Conservation (phyloP, 441 rosid species). For the Croton laevigatus region DNA sequence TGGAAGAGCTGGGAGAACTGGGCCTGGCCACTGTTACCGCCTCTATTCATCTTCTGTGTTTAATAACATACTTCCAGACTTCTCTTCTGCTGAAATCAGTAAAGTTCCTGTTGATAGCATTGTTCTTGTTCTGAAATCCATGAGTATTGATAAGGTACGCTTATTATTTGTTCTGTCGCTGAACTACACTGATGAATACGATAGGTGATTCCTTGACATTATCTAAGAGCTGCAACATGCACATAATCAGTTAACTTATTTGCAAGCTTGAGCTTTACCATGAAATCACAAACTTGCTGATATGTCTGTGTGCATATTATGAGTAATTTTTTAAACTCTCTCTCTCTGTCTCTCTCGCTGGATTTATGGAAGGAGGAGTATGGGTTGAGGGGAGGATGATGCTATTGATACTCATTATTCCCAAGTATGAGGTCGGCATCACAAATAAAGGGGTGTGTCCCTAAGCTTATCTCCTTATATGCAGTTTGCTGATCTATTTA, state of each 20-base stretch:
- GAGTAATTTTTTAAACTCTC: neutral
- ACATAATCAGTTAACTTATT: neutral
- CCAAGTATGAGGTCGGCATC: neutral
- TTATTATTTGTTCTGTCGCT: constrained; percentile 9
- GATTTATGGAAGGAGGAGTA: neutral
- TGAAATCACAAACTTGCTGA: neutral
- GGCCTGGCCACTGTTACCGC: constrained; percentile 93
- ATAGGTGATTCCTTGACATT: constrained; percentile 2
- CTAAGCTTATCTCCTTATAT: no score
- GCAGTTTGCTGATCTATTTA: no score
- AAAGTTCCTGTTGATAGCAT: constrained; percentile 83
- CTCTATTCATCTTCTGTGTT: constrained; percentile 84
- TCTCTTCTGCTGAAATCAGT: constrained; percentile 74
- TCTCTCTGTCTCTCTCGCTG: neutral
- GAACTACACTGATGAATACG: neutral
- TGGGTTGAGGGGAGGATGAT: neutral
- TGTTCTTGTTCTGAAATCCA: constrained; percentile 86
- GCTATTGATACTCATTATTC: constrained; percentile 3
- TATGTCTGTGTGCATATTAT: neutral
- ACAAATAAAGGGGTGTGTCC: no score
- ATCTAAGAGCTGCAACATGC: neutral
- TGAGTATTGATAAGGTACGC: constrained; percentile 70
- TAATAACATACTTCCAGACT: constrained; percentile 61
- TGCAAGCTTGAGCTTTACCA: neutral
- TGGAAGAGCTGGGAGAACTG: constrained; percentile 98